Percentiles rank a stretch among this genome's conserved stretches.
phyloP scores from a whole-genome alignment of 257 asterid species.

The Nicotiana tabacum region DNA sequence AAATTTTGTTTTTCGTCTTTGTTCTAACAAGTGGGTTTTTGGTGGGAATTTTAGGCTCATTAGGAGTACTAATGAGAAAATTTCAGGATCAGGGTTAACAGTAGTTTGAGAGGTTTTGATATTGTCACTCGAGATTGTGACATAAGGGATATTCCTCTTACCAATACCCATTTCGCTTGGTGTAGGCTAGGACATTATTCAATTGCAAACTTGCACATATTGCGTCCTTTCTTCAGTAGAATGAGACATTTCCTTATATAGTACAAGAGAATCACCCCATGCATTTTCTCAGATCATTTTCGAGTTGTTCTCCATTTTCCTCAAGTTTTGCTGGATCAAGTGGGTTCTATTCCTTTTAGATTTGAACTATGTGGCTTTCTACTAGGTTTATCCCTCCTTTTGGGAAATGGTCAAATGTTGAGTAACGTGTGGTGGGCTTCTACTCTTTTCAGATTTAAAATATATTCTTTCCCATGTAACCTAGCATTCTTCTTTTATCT shows the following conservation, averaged over 20 bases:
- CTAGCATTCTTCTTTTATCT: neutral
- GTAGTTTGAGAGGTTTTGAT: neutral
- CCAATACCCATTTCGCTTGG: neutral
- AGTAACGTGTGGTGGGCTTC: neutral
- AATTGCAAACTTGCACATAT: neutral
- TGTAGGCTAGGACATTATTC: neutral
- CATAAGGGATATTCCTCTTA: neutral
- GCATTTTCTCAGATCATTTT: neutral
- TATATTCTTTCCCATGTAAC: neutral
- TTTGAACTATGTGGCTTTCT: neutral
- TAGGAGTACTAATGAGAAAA: neutral
- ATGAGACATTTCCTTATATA: neutral
- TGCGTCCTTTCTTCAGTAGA: neutral
- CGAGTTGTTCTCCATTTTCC: neutral
- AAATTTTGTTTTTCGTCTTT: neutral
- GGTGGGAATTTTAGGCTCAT: neutral
- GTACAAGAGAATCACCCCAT: neutral
- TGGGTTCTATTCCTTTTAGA: neutral
- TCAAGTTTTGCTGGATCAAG: slow-evolving; percentile 4
- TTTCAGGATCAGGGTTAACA: neutral
- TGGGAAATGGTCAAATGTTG: neutral
- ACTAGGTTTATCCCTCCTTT: neutral
- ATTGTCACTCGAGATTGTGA: neutral
- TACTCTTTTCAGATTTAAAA: neutral
- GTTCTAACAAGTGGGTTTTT: neutral